Evolutionary conservation across 1,284 basidiomycete genomes (phyloP).

Genomic region (Gymnopus androsaceus): DNA sequence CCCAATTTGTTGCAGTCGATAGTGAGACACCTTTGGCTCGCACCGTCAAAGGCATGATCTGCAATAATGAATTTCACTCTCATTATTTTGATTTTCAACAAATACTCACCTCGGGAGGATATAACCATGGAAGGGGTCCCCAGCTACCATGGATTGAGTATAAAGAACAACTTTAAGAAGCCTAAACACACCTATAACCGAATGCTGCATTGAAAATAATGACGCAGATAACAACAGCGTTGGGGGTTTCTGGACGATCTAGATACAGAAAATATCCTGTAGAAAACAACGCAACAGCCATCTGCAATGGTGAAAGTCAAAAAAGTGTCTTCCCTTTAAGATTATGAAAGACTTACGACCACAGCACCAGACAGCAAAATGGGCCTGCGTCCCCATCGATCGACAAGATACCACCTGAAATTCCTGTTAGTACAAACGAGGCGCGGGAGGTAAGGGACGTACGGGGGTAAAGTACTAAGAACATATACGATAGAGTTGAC

Average conservation of each 20-base stretch:
- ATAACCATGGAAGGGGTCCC: constrained; percentile 87
- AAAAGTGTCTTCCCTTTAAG: neutral
- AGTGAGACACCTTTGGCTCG: constrained; percentile 94
- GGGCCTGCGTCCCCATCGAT: constrained; percentile 86
- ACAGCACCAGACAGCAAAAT: constrained; percentile 92
- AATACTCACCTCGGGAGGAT: constrained; percentile 78
- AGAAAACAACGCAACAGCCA: constrained; percentile 73
- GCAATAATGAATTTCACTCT: neutral
- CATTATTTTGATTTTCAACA: neutral
- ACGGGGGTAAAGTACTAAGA: constrained; percentile 82
- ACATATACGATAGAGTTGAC: constrained; percentile 91
- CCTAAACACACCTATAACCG: constrained; percentile 62
- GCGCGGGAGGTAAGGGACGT: constrained; percentile 27
- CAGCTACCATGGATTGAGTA: constrained; percentile 41
- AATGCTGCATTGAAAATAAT: constrained; percentile 95
- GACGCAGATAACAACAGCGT: constrained; percentile 89
- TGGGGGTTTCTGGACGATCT: constrained; percentile 81
- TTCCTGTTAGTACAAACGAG: neutral
- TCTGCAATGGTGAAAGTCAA: constrained; percentile 41
- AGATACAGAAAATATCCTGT: constrained; percentile 94
- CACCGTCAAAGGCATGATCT: constrained; percentile 76
- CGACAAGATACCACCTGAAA: constrained; percentile 90
- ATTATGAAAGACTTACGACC: constrained; percentile 52
- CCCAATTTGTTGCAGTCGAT: constrained; percentile 79
- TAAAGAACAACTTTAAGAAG: constrained; percentile 1